Percentiles rank a stretch among this genome's conserved stretches.
phyloP scores from a whole-genome alignment of 805 yeast genomes.

The Lachancea fermentati region DNA sequence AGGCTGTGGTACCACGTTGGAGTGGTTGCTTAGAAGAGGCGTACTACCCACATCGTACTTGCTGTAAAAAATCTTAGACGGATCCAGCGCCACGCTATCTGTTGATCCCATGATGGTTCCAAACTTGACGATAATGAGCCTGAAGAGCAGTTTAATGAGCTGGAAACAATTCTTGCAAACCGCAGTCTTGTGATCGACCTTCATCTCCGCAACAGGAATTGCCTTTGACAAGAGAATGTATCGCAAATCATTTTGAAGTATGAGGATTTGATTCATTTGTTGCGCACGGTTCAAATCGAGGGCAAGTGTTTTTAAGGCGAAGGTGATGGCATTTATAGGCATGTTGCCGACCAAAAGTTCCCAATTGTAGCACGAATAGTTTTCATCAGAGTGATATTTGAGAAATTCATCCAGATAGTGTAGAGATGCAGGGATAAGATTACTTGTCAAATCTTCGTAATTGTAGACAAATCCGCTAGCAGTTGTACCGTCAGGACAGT shows the following conservation, averaged over 20 bases:
- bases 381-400: conserved; percentile 41
- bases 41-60: conserved; percentile 10
- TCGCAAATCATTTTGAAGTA: conserved; percentile 33
- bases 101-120: conserved; percentile 6
- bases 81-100: neutral
- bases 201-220: conserved; percentile 29
- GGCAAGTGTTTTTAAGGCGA: conserved; percentile 46
- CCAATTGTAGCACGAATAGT: conserved; percentile 54
- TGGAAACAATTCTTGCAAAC: conserved; percentile 32
- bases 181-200: conserved; percentile 31
- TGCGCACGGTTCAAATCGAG: conserved; percentile 41
- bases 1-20: conserved; percentile 10
- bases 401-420: conserved; percentile 53
- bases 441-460: conserved; percentile 47
- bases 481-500: conserved; percentile 2
- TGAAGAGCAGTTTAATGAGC: conserved; percentile 30
- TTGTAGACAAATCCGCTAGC: conserved; percentile 31
- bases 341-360: conserved; percentile 49
- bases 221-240: conserved; percentile 30
- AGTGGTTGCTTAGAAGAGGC: conserved; percentile 2
- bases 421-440: conserved; percentile 50
- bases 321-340: conserved; percentile 53
- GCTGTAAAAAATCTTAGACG: conserved; percentile 7
- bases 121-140: conserved; percentile 27
- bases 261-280: conserved; percentile 21